These are phyloP conservation scores for Eucalyptus victrix DNA, from an alignment of 345 rosid species.

Conservation along the genomic window DNA sequence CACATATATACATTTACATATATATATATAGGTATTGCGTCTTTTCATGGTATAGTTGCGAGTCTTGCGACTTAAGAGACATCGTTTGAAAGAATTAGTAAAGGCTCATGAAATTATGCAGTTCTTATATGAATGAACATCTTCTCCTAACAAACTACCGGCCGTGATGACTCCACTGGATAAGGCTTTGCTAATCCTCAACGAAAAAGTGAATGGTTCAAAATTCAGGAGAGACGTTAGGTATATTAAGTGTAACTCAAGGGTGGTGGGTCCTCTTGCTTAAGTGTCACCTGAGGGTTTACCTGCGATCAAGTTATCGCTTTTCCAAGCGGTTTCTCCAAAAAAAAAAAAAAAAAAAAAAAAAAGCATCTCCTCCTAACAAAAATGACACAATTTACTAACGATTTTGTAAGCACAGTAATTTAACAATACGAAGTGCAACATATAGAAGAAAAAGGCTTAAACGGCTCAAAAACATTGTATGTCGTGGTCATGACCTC, in stretches of 20 bases:
- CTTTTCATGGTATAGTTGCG: neutral
- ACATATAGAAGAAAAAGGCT: neutral
- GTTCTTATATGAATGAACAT: neutral
- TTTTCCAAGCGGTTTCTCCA: no score
- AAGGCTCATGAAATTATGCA: neutral
- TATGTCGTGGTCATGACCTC: neutral
- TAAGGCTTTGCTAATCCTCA: no score
- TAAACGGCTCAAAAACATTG: neutral
- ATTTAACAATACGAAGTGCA: neutral
- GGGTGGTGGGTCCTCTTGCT: no score
- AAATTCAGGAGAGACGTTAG: no score
- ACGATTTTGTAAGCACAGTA: neutral
- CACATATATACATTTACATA: neutral
- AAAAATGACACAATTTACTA: neutral
- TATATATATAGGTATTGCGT: neutral
- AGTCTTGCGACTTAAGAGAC: neutral
- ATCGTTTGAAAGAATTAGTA: neutral
- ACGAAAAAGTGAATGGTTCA: no score
- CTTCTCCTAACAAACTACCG: neutral
- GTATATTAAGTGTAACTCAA: no score
- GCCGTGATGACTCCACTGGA: no score
- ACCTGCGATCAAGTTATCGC: no score
- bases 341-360: no score
- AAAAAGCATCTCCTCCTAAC: neutral
- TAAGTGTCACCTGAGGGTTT: no score